Percentiles rank a stretch among this genome's conserved stretches.
Evolutionary conservation across 139 green algal genomes (phyloP).

Genomic region (Chlamydomonas asymmetrica): DNA sequence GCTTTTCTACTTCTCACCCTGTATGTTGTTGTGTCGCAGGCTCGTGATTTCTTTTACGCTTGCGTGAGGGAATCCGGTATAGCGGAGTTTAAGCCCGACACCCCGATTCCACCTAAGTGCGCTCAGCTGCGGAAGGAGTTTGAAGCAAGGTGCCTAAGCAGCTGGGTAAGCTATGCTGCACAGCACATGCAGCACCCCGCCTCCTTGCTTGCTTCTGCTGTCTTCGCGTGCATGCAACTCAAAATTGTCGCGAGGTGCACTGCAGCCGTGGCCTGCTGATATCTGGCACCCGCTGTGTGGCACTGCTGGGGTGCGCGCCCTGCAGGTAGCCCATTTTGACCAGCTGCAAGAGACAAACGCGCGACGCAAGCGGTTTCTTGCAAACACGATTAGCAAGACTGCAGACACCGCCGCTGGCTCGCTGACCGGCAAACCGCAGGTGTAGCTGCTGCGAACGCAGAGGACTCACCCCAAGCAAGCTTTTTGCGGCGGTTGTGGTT

Average conservation of each 20-base stretch:
- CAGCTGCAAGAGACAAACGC: conserved; percentile 55
- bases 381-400: conserved; percentile 44
- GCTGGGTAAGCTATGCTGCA: conserved; percentile 55
- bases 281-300: background rate
- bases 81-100: conserved; percentile 33
- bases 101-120: conserved; percentile 49
- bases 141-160: conserved; percentile 58
- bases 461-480: conserved; percentile 16
- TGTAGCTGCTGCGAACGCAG: conserved; percentile 16
- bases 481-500: background rate
- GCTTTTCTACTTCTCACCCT: background rate
- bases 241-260: background rate
- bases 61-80: conserved; percentile 52
- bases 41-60: conserved; percentile 65
- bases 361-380: conserved; percentile 45
- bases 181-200: background rate
- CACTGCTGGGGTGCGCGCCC: background rate
- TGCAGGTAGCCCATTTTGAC: conserved; percentile 80
- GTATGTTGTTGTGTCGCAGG: conserved; percentile 34
- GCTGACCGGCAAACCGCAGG: conserved; percentile 46
- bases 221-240: background rate
- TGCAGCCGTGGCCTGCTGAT: background rate
- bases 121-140: conserved; percentile 49
- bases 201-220: background rate
- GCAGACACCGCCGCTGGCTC: conserved; percentile 39